Base-by-base conservation (phyloP, 1,284 basidiomycete genomes). In the Ceratobasidium theobromae region DNA sequence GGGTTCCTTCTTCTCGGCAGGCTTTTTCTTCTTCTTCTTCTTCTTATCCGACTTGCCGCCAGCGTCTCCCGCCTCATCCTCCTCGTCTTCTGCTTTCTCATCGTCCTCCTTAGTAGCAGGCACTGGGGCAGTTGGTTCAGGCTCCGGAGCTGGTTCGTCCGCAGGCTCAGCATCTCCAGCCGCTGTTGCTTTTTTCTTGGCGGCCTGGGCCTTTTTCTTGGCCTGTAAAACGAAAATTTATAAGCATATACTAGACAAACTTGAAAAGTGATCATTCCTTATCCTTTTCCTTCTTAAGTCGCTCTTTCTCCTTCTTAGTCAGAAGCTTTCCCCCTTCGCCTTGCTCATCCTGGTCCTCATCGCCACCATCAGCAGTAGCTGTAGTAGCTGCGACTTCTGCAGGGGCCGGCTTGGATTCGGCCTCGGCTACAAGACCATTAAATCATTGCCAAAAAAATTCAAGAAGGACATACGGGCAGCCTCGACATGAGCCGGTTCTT, bases 191-290 rank as follows among this genome's bases (percentile, higher is more conserved):
- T 94, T 95, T 78, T 95, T 96, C 8, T 88, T 88, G 38, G 89
- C 91, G 16, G 89, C 89, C 76, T 95, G 92, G 9, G 90, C 92
- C 76, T 96, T 96, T 81, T 96, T 98, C 82, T 95, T 96, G 0
- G 91, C 93, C 92, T 95, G 74, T 3, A 52, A 40, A 30, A 45
- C 21, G 67, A 49, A 23, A 14, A 40, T 4, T 11, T 8, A 38
- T 49, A 53, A 60, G 28, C n/a, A 32, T 27, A 27, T 65, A 52
- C 48, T 21, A 35, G 54, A 52, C 48, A 9, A 60, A 60, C 16
- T 11, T 64, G 2, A 32, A 18, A 23, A 65, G 18, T 32, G 6
- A 48, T 43, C 75, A 35, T 55, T 87, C 92, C 87, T 95, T 95
- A 79, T 96, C 93, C 67, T 86, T 85, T 77, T 96, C 94, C 77